These are phyloP conservation scores for Vanrija sp. DNA, from an alignment of 1,284 basidiomycete species.

Conservation along the genomic window DNA sequence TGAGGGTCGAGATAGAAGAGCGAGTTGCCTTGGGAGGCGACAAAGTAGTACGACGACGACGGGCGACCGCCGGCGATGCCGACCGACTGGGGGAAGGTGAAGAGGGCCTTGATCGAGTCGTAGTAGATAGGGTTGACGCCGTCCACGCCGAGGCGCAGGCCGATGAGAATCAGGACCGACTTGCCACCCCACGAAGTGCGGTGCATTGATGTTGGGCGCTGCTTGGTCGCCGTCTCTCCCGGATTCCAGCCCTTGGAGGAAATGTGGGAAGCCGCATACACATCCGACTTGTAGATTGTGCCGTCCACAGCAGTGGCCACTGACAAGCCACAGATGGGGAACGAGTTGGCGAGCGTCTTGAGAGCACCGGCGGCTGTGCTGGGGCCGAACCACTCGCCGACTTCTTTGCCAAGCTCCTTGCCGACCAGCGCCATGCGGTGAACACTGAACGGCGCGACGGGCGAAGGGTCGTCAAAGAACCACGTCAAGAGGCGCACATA, in stretches of 20 bases:
- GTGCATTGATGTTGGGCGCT: constrained; percentile 11
- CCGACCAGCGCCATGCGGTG: constrained; percentile 94
- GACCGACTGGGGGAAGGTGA: constrained; percentile 89
- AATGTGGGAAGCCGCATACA: constrained; percentile 70
- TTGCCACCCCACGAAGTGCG: constrained; percentile 65
- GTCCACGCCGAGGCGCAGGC: constrained; percentile 81
- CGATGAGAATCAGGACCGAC: constrained; percentile 82
- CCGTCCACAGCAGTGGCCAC: constrained; percentile 81
- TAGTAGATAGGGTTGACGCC: constrained; percentile 94
- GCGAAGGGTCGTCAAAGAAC: constrained; percentile 89
- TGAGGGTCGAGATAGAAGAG: constrained; percentile 97
- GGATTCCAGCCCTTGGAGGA: constrained; percentile 34
- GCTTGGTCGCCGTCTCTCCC: background rate
- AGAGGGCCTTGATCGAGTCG: constrained; percentile 86
- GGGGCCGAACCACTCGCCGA: constrained; percentile 97
- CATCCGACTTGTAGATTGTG: constrained; percentile 78
- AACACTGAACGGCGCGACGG: constrained; percentile 87
- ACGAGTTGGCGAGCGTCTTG: constrained; percentile 76
- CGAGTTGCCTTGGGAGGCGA: constrained; percentile 82
- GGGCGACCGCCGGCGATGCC: constrained; percentile 95
- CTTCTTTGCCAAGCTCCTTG: constrained; percentile 89
- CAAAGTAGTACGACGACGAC: constrained; percentile 94
- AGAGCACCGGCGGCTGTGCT: constrained; percentile 94
- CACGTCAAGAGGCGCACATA: constrained; percentile 88
- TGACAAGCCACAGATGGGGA: constrained; percentile 73